Evolutionary conservation across 768 basidiomycete genomes (phyloP).

Genomic region (Paxillus involutus): DNA sequence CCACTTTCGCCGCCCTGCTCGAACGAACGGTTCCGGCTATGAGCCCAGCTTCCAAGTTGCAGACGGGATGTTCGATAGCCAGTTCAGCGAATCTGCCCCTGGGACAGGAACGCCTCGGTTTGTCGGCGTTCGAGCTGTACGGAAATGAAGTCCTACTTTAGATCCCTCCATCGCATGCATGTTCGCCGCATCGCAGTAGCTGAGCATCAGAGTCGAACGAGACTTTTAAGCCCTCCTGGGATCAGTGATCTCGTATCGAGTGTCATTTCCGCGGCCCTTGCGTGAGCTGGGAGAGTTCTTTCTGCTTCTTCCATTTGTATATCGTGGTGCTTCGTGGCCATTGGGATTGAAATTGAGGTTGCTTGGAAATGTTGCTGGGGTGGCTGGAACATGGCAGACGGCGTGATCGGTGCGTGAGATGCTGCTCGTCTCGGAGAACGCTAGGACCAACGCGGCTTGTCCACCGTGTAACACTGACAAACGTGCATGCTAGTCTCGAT

Average conservation of each 20-base stretch:
- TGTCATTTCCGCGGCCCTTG: conserved; percentile 25
- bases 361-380: conserved; percentile 4
- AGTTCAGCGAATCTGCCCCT: conserved; percentile 19
- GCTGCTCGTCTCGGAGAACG: no score
- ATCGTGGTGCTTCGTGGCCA: conserved; percentile 8
- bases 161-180: conserved; percentile 26
- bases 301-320: conserved; percentile 4
- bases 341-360: neutral
- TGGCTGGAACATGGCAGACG: neutral
- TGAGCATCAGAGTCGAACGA: conserved; percentile 13
- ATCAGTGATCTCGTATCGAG: conserved; percentile 16
- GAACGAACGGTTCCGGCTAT: conserved; percentile 12
- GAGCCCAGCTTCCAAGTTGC: conserved; percentile 3
- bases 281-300: conserved; percentile 3
- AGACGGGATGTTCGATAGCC: conserved; percentile 23
- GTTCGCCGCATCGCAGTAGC: conserved; percentile 22
- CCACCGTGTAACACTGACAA: no score
- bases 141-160: conserved; percentile 26
- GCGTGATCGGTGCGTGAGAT: no score
- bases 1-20: conserved; percentile 7
- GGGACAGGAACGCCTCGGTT: conserved; percentile 29
- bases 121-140: conserved; percentile 22
- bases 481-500: no score
- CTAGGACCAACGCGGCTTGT: no score
- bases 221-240: conserved; percentile 4